phyloP scores from a whole-genome alignment of 177 flowering plant genomes.

The Vitis hybrid region DNA sequence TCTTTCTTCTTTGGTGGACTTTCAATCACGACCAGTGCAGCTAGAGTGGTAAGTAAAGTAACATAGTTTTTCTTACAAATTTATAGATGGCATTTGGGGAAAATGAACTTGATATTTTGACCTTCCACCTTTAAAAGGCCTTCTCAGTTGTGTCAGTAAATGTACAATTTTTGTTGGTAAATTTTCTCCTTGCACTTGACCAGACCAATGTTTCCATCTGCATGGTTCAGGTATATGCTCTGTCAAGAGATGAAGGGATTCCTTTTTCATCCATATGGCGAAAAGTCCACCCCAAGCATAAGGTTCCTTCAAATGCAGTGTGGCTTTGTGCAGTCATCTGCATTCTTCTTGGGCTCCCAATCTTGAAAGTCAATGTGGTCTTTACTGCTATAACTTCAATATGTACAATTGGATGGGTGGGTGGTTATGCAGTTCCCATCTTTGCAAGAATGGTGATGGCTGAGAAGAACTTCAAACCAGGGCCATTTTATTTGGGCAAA shows the following conservation, averaged over 20 bases:
- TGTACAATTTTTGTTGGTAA: neutral
- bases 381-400: conserved; percentile 67
- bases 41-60: conserved; percentile 55
- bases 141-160: neutral
- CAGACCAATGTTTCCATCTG: neutral
- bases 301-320: conserved; percentile 72
- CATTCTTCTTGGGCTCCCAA: conserved; percentile 69
- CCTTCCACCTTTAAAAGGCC: neutral
- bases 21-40: conserved; percentile 65
- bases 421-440: conserved; percentile 72
- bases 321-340: conserved; percentile 73
- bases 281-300: conserved; percentile 58
- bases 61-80: neutral
- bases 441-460: conserved; percentile 62
- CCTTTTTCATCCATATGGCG: conserved; percentile 64
- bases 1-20: conserved; percentile 75
- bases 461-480: conserved; percentile 53
- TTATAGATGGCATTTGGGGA: neutral
- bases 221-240: conserved; percentile 56
- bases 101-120: neutral
- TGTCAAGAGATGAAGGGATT: conserved; percentile 61
- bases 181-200: too few species aligned
- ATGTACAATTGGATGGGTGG: conserved; percentile 72
- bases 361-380: conserved; percentile 55
- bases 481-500: conserved; percentile 64